Percentiles rank a stretch among this genome's conserved stretches.
Conservation (phyloP, 495 filamentous ascomycete genomes). For the Penicillium egyptiacum region DNA sequence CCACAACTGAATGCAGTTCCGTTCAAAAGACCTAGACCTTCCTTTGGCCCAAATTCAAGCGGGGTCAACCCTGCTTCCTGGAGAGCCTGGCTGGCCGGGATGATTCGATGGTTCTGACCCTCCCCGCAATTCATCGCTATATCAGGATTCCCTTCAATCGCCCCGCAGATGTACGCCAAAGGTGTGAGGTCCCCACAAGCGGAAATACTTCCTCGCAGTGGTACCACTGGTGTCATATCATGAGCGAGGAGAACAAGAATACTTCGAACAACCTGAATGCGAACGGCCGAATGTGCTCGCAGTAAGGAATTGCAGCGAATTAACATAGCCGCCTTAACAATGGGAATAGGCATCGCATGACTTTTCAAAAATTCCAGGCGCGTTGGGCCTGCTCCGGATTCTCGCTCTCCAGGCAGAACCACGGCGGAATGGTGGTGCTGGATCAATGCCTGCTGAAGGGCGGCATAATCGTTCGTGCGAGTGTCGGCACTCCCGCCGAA, state of each 20-base stretch:
- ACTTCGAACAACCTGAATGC: too few relatives aligned
- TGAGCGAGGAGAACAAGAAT: conserved; percentile 50
- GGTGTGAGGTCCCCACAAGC: conserved; percentile 62
- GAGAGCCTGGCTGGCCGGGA: too few relatives aligned
- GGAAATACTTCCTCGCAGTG: conserved; percentile 59
- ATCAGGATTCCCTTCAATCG: conserved; percentile 55
- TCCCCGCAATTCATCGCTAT: conserved; percentile 14
- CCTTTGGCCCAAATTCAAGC: too few relatives aligned
- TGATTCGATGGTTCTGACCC: conserved; percentile 1
- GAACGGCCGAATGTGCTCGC: too few relatives aligned
- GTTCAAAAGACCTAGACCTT: too few relatives aligned
- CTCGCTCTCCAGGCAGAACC: conserved; percentile 23
- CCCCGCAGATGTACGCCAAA: conserved; percentile 59
- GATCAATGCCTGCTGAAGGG: too few relatives aligned
- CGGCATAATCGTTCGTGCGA: conserved; percentile 27
- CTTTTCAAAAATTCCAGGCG: conserved; percentile 30
- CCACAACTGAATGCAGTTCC: too few relatives aligned
- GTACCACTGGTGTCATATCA: conserved; percentile 53
- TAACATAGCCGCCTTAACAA: too few relatives aligned
- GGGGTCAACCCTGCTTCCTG: too few relatives aligned
- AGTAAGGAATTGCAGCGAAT: too few relatives aligned
- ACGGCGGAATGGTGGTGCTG: too few relatives aligned
- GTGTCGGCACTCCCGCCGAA: conserved; percentile 65
- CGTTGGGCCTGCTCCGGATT: conserved; percentile 41
- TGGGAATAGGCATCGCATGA: too few relatives aligned